phyloP scores from a whole-genome alignment of 768 basidiomycete species.

The Termitomyces eurrhizus region DNA sequence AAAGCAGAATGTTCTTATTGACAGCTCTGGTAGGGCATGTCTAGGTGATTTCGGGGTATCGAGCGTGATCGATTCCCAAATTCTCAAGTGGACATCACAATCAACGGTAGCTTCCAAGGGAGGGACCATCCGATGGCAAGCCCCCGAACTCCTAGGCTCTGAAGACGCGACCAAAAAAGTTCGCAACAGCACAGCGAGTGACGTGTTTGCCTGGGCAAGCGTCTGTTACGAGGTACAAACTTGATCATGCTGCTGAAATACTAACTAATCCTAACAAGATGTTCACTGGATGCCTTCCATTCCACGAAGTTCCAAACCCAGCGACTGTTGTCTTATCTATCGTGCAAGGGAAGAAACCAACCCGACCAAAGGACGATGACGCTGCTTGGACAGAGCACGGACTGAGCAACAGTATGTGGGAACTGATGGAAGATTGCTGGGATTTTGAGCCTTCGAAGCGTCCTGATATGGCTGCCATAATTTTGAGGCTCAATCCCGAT shows the following conservation, averaged over 20 bases:
- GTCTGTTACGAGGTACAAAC: slow-evolving; percentile 9
- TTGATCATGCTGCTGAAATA: neutral
- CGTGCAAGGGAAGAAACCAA: neutral
- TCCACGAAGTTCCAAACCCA: neutral
- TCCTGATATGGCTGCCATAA: neutral
- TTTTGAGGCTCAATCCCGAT: neutral
- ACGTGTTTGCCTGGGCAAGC: neutral
- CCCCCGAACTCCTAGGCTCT: neutral
- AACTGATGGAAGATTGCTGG: slow-evolving; percentile 5
- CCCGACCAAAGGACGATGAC: neutral
- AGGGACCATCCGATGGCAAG: neutral
- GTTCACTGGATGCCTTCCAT: neutral
- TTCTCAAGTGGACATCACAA: neutral
- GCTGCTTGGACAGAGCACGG: neutral
- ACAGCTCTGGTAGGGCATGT: slow-evolving; percentile 14
- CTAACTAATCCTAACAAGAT: neutral
- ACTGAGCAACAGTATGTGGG: neutral
- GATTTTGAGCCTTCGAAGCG: neutral
- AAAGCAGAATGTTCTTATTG: slow-evolving; percentile 21
- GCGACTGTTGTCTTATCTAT: neutral
- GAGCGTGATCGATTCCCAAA: neutral
- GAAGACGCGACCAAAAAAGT: neutral
- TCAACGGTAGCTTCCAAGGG: neutral
- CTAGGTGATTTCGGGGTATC: slow-evolving; percentile 23
- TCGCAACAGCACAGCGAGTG: neutral